Evolutionary conservation across 2,329 filamentous ascomycete genomes (phyloP).

Genomic region (Talaromyces rugulosus): DNA sequence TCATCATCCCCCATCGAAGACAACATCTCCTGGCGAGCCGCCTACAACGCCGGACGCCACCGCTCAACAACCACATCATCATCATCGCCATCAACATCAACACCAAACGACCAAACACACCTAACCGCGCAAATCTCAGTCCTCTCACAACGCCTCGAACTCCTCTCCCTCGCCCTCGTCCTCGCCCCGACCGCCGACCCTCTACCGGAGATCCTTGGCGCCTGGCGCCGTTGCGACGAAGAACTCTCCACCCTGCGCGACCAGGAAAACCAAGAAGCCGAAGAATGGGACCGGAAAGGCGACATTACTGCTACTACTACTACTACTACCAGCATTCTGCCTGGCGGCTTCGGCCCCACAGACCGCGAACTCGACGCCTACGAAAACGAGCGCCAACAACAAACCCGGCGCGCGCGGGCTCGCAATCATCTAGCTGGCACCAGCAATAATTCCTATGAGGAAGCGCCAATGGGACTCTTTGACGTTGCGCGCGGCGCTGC

Average conservation of each 20-base stretch:
- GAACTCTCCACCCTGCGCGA: slow-evolving; percentile 53
- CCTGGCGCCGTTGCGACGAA: slow-evolving; percentile 61
- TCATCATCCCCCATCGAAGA: slow-evolving; percentile 35
- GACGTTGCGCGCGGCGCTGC: slow-evolving; percentile 50
- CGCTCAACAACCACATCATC: slow-evolving; percentile 29
- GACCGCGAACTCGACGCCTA: slow-evolving; percentile 43
- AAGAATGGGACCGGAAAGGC: slow-evolving; percentile 54
- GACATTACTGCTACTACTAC: slow-evolving; percentile 31
- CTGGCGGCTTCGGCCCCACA: slow-evolving; percentile 42
- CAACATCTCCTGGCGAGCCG: slow-evolving; percentile 62
- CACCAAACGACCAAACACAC: slow-evolving; percentile 19
- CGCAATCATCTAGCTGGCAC: slow-evolving; percentile 15
- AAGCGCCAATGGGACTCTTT: slow-evolving; percentile 50
- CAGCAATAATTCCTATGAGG: slow-evolving; percentile 19
- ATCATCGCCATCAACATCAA: slow-evolving; percentile 10
- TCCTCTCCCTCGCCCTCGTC: slow-evolving; percentile 59
- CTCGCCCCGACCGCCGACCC: slow-evolving; percentile 53
- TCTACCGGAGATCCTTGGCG: slow-evolving; percentile 57
- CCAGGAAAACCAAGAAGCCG: slow-evolving; percentile 53
- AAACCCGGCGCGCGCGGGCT: slow-evolving; percentile 28
- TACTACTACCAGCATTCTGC: slow-evolving; percentile 23
- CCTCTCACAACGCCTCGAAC: slow-evolving; percentile 61
- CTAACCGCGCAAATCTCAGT: slow-evolving; percentile 47
- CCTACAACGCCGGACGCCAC: slow-evolving; percentile 58
- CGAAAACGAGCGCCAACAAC: slow-evolving; percentile 39